Conservation (phyloP, 148 eudicot species). For the Fagopyrum homotropicum region DNA sequence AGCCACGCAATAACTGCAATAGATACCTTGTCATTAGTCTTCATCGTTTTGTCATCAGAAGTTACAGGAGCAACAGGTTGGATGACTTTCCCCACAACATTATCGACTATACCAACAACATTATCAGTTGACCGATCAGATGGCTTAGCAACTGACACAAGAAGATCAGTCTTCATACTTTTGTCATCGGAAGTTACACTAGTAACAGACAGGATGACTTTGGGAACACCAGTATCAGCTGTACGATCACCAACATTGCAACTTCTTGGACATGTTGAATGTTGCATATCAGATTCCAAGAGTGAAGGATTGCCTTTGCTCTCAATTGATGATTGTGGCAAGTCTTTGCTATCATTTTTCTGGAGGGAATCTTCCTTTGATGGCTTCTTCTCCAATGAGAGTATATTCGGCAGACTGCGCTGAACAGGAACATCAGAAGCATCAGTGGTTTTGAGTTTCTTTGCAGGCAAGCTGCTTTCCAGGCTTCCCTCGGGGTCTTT, state of each 20-base stretch:
- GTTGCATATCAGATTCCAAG: background rate
- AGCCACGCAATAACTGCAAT: background rate
- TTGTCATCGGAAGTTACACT: background rate
- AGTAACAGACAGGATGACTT: background rate
- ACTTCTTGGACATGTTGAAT: background rate
- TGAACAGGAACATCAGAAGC: background rate
- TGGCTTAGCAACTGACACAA: slow-evolving; percentile 2
- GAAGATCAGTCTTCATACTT: background rate
- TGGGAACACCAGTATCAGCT: background rate
- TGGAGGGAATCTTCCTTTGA: slow-evolving; percentile 3
- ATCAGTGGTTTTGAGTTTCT: background rate
- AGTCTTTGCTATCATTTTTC: background rate
- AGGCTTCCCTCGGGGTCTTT: background rate
- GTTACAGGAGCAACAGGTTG: no score
- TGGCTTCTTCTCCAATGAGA: background rate
- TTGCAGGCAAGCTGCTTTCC: slow-evolving; percentile 14
- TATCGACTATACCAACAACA: background rate
- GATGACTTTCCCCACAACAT: no score
- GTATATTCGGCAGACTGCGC: background rate
- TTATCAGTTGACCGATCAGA: background rate
- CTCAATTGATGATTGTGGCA: background rate
- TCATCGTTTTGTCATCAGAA: background rate
- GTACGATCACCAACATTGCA: slow-evolving; percentile 1
- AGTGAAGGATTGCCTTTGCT: background rate
- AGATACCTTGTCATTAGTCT: background rate